phyloP scores from a whole-genome alignment of 768 basidiomycete genomes.

The Symmetrospora coprosmae region DNA sequence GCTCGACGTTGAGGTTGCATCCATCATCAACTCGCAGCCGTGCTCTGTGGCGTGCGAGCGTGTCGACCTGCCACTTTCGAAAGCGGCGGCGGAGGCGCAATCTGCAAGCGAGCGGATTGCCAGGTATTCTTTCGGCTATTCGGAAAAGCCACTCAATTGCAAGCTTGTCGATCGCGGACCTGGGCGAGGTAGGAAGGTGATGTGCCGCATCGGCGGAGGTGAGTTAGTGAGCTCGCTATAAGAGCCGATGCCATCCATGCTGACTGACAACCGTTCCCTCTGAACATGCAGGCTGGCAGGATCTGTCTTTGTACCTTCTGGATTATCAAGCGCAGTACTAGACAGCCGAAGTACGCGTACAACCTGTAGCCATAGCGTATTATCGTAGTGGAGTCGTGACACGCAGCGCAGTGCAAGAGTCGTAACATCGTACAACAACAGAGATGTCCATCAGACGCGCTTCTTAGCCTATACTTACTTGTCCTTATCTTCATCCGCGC shows the following conservation, averaged over 20 bases:
- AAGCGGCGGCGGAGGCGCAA: slow-evolving; percentile 16
- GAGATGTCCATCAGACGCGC: too few relatives aligned
- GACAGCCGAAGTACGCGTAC: too few relatives aligned
- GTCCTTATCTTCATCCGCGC: too few relatives aligned
- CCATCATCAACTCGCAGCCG: slow-evolving; percentile 62
- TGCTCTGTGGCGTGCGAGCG: slow-evolving; percentile 52
- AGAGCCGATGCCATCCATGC: too few relatives aligned
- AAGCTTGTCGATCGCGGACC: slow-evolving; percentile 15
- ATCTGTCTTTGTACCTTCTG: slow-evolving; percentile 18
- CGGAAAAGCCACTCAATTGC: slow-evolving; percentile 16
- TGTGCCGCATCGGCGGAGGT: slow-evolving; percentile 7
- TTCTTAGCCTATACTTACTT: too few relatives aligned
- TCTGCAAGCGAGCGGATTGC: slow-evolving; percentile 16
- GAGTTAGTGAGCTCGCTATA: too few relatives aligned
- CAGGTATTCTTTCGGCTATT: slow-evolving; percentile 3
- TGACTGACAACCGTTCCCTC: too few relatives aligned
- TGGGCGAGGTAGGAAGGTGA: slow-evolving; percentile 5
- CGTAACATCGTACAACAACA: too few relatives aligned
- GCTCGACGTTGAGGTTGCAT: slow-evolving; percentile 64
- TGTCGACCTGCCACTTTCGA: slow-evolving; percentile 58
- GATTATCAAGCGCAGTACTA: slow-evolving; percentile 21
- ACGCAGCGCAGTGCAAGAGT: too few relatives aligned
- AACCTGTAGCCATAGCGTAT: too few relatives aligned
- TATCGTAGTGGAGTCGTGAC: too few relatives aligned
- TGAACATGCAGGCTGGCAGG: slow-evolving; percentile 14